phyloP scores from a whole-genome alignment of 2,329 filamentous ascomycete species.

The Aspergillus niger region DNA sequence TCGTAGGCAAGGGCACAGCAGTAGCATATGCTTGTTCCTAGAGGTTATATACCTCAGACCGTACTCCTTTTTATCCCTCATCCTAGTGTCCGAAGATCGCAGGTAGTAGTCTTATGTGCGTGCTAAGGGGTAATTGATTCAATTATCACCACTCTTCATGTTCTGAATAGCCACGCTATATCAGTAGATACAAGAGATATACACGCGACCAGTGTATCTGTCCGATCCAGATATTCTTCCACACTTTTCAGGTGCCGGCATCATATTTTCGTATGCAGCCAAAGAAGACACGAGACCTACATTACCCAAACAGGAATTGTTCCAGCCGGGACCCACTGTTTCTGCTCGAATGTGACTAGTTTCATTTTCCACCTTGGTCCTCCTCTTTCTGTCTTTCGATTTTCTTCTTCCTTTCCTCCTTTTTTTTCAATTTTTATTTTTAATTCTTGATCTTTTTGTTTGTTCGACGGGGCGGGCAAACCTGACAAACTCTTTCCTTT shows the following conservation, averaged over 20 bases:
- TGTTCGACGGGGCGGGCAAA: slow-evolving; percentile 8
- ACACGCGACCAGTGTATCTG: neutral
- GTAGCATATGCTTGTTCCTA: neutral
- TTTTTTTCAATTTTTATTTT: neutral
- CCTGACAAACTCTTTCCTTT: slow-evolving; percentile 2
- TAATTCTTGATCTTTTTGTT: neutral
- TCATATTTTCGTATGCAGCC: neutral
- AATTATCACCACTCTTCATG: neutral
- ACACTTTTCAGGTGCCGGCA: no score
- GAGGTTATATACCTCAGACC: neutral
- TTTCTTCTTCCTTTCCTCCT: slow-evolving; percentile 9
- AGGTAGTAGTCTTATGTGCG: neutral
- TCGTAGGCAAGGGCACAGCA: neutral
- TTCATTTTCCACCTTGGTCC: neutral
- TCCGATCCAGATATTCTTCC: neutral
- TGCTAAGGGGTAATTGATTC: neutral
- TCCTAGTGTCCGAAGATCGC: neutral
- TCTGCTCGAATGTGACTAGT: neutral
- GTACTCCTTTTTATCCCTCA: neutral
- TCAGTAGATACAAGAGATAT: neutral
- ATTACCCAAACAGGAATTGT: slow-evolving; percentile 1
- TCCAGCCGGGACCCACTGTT: slow-evolving; percentile 11
- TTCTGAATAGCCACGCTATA: neutral
- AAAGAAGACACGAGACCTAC: slow-evolving; percentile 7
- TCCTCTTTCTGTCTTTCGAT: neutral